Evolutionary conservation across 2,329 filamentous ascomycete species (phyloP), one percentile per base, ranked within the genome.

Genomic region (Cordyceps cicadae): DNA sequence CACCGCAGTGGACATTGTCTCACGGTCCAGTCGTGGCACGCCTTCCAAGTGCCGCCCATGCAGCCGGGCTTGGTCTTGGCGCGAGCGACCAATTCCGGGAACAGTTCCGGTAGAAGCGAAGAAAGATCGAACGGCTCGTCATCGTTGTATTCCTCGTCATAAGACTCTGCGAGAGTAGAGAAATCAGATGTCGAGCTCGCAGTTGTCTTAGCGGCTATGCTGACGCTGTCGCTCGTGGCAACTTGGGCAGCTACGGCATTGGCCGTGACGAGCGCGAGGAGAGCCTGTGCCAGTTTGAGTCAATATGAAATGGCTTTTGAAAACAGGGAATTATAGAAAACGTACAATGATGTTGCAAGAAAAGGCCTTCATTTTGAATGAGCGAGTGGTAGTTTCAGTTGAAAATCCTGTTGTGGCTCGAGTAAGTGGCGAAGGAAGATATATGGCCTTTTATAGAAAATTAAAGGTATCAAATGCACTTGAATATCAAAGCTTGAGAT

Each of bases 41-140:
- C 29, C 19, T 17, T 55, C 54, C 54, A 55, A 26, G 11, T 55
- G 8, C 54, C 54, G 12, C 54, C 54, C 54, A 55, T 55, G 54
- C 54, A 55, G 43, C 54, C 54, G 6, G 24, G 17, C 15, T 55
- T 55, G 6, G 24, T 11, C 15, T 55, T 55, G 29, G 54, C 54
- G 4, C 54, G 26, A 17, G 54, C 54, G 11, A 12, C 41, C 29
- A 48, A 24, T 24, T 55, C 41, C 2, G 41, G 41, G 19, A 55
- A 55, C 11, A 55, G 19, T 19, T 55, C 54, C 2, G 26, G 54
- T n/a, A 55, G 21, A 21, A 55, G n/a, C 6, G 24, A 26, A n/a
- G 41, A 46, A 17, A 55, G 54, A 2, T 34, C 41, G 14, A 55
- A 55, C 3, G 41, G 54, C 19, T 55, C 11, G 12, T 51, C 32